Base-by-base conservation (phyloP, 192 early-diverging fungal genomes). In the Podila minutissima region DNA sequence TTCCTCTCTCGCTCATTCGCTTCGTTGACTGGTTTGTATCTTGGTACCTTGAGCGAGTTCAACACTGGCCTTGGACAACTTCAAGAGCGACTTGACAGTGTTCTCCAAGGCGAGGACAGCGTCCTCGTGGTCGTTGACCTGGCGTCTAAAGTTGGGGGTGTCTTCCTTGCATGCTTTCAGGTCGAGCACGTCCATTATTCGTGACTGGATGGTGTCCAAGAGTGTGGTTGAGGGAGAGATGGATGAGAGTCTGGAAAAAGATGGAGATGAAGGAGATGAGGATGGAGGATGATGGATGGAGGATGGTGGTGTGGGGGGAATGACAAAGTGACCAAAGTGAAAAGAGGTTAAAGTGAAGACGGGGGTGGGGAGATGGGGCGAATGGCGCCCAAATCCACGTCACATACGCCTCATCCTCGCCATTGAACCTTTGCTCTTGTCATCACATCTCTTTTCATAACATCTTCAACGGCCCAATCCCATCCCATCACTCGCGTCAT, bases 111-210 rank as follows among this genome's bases (percentile, higher is more conserved):
- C 83, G 28, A 79, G 64, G 33, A 90, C 68, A 12, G 89, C 87
- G 32, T 87, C 84, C 62, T 90, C 89, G 67, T 86, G 83, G 28
- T 73, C 76, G 48, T 70, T 70, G 46, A 90, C 75, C 29, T 85
- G 85, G 58, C 84, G 87, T 64, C 89, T 74, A 68, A 90, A 90
- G 22, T 63, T 64, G 29, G 89, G 89, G n/a, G 84, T 82, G 72
- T 90, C 89, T 61, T 90, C 89, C 66, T 85, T 75, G 79, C 89
- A 90, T 35, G 78, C 82, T 59, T 83, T 83, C 26, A 89, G 74
- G 58, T 89, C 87, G 66, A 89, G 71, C 26, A 85, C 74, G 61
- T 86, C 84, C 87, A 89, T 89, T 64, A 20, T 63, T 12, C 38
- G 55, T 22, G 26, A 22, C 46, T 5, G 62, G 22, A n/a, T 12